These are phyloP conservation scores for Heliophila coronopifolia DNA, from an alignment of 441 rosid genomes.

Conservation along the genomic window DNA sequence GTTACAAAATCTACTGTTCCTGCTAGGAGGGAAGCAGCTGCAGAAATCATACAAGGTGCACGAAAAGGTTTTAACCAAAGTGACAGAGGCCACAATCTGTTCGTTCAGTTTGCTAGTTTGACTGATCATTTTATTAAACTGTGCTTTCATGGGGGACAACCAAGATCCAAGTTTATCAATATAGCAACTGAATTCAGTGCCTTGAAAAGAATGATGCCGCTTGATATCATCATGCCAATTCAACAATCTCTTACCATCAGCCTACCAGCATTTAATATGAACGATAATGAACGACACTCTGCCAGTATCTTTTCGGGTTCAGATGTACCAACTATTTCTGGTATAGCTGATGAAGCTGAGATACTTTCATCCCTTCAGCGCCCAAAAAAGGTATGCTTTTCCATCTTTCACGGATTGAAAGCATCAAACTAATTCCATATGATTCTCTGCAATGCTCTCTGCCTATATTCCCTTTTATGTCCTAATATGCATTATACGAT, in stretches of 20 bases:
- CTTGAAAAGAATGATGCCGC: conserved; percentile 96
- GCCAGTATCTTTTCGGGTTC: conserved; percentile 67
- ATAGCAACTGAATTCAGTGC: conserved; percentile 96
- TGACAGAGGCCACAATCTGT: conserved; percentile 67
- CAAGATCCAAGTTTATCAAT: conserved; percentile 75
- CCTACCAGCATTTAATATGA: conserved; percentile 57
- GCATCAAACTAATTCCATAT: background rate
- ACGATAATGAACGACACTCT: conserved; percentile 43
- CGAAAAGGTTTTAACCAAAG: conserved; percentile 72
- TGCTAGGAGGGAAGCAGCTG: conserved; percentile 91
- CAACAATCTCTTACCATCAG: conserved; percentile 92
- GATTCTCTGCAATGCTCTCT: background rate
- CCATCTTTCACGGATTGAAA: background rate
- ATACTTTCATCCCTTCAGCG: conserved; percentile 98
- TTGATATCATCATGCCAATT: conserved; percentile 87
- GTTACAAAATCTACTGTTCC: conserved; percentile 94
- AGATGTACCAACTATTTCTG: conserved; percentile 85
- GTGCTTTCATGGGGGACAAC: conserved; percentile 91
- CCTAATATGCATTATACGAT: conserved; percentile 5
- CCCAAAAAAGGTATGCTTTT: conserved; percentile 71
- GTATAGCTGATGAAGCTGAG: conserved; percentile 95
- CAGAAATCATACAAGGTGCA: conserved; percentile 91
- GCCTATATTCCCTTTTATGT: conserved; percentile 4
- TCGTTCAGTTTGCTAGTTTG: conserved; percentile 83
- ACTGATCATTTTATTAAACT: conserved; percentile 84